These are phyloP conservation scores for Phytophthora quininea DNA, from an alignment of 352 stramenopile genomes.

Conservation along the genomic window DNA sequence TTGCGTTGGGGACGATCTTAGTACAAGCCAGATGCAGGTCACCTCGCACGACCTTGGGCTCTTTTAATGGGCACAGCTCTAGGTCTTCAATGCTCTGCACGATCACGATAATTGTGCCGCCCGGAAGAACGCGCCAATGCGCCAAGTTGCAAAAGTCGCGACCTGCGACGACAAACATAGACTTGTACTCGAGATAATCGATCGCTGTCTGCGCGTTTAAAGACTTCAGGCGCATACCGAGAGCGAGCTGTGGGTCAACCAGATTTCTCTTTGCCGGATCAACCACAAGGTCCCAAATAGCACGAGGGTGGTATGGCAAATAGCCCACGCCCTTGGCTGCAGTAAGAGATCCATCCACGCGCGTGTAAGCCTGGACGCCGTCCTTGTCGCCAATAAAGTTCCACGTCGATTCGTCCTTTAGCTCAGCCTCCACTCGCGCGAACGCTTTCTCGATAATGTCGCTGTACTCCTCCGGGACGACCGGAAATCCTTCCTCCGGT, in stretches of 20 bases:
- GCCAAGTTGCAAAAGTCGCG: conserved; percentile 76
- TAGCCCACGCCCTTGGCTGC: conserved; percentile 60
- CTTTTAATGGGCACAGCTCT: conserved; percentile 58
- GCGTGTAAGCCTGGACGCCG: conserved; percentile 71
- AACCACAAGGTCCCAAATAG: conserved; percentile 60
- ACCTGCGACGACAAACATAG: conserved; percentile 74
- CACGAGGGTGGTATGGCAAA: conserved; percentile 55
- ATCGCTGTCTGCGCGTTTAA: conserved; percentile 69
- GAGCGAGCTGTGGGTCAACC: conserved; percentile 63
- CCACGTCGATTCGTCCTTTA: conserved; percentile 64
- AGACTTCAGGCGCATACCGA: conserved; percentile 42
- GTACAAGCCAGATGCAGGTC: conserved; percentile 70
- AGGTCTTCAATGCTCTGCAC: conserved; percentile 69
- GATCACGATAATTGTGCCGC: conserved; percentile 73
- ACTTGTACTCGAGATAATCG: conserved; percentile 83
- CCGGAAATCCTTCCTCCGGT: conserved; percentile 48
- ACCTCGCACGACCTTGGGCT: conserved; percentile 71
- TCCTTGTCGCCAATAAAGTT: conserved; percentile 75
- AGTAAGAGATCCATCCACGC: conserved; percentile 69
- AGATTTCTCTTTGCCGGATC: conserved; percentile 54
- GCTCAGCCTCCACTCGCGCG: conserved; percentile 57
- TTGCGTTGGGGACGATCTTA: conserved; percentile 67
- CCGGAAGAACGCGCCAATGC: conserved; percentile 70
- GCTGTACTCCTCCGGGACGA: conserved; percentile 55
- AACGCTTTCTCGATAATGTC: conserved; percentile 67